Percentiles rank a stretch among this genome's conserved stretches.
Evolutionary conservation across 148 eudicot genomes (phyloP).

Genomic region (Persicaria maculosa): DNA sequence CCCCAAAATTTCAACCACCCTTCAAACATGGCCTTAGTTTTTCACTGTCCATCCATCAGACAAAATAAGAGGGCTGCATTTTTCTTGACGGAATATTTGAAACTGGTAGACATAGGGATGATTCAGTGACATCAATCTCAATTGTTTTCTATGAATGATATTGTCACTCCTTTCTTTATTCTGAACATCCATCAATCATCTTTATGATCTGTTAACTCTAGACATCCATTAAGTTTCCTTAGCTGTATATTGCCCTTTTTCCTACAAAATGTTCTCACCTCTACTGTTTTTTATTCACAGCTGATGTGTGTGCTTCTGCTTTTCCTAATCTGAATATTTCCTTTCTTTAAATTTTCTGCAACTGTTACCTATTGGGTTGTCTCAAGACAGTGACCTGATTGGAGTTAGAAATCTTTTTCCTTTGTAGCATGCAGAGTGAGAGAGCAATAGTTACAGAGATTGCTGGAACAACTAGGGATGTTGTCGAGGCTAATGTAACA

Average conservation of each 20-base stretch:
- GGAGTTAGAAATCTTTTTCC: conserved; percentile 32
- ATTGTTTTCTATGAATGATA: background rate
- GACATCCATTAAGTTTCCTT: background rate
- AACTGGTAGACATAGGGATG: background rate
- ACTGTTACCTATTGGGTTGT: background rate
- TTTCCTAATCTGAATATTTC: background rate
- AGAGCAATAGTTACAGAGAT: conserved; percentile 94
- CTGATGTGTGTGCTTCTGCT: conserved; percentile 1
- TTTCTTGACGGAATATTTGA: background rate
- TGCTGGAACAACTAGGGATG: conserved; percentile 97
- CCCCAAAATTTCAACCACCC: no score
- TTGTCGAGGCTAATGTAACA: conserved; percentile 76
- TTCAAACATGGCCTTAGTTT: background rate
- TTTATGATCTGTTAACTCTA: background rate
- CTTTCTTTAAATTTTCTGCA: background rate
- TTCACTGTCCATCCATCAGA: background rate
- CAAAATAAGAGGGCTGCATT: background rate
- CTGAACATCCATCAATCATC: background rate
- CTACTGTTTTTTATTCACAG: background rate
- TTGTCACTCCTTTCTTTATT: background rate
- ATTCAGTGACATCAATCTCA: background rate
- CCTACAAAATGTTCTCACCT: background rate
- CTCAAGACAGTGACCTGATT: conserved; percentile 18
- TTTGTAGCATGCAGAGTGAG: conserved; percentile 93
- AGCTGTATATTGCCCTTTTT: background rate